Base-by-base conservation (phyloP, 108 stramenopile species). In the Cyclotella kingstonii region DNA sequence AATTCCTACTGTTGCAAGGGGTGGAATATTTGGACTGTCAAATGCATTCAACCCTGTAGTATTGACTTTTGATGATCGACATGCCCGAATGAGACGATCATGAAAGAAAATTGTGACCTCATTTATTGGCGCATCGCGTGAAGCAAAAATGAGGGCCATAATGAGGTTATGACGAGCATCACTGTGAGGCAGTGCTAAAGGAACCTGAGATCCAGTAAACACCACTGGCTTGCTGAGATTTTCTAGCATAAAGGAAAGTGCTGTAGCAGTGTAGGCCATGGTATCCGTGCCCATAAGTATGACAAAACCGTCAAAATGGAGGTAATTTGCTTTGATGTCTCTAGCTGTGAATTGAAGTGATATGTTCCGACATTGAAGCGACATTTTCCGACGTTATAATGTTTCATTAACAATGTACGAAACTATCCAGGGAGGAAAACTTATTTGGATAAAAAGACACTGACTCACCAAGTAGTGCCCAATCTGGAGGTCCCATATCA, bases 241-340 rank as follows among this genome's bases (percentile, higher is more conserved):
- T 68, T 99, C 95, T 25, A 99, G 72, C 95, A 99, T 96, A 81
- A 98, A 99, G 30, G 83, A 78, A 26, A 98, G 73, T 3, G 97
- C 97, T 14, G 91, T 83, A 0, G 96, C 90, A 12, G 86, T 59
- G 77, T 97, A 99, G 18, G 96, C 95, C 96, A 99, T 97, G 0
- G 98, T 99, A 78, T 99, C 98, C 0, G 97, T 99, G 23, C 98
- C 98, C 73, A 76, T 91, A 29, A 97, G 53, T 26, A 99, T 89
- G 10, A 99, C 97, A 52, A 99, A 99, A 7, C 97, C 97, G 73
- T 96, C 95, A 72, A 94, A 95, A 57, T 92, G 60, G 26, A 73
- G 63, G 73, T 97, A 95, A 49, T 95, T 89, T 15, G 76, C 71
- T 48, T 67, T 68, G 5, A 73, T 73, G 26, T 78, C 72, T 11